Evolutionary conservation across 768 basidiomycete species (phyloP), one percentile per base, ranked within the genome.

Genomic region (Lactarius sp.): DNA sequence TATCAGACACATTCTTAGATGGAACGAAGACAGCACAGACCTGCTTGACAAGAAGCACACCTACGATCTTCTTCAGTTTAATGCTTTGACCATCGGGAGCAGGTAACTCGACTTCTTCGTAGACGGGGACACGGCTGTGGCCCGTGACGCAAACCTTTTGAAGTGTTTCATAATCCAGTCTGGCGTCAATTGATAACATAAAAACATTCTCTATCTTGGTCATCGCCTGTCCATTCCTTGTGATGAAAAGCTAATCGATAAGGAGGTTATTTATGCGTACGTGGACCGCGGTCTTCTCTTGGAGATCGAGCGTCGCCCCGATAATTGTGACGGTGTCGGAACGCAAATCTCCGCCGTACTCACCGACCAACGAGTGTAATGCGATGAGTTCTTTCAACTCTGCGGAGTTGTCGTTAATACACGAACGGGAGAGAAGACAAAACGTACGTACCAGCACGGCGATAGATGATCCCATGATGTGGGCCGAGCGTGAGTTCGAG

Each of bases 401-500:
- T 63, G 58, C 36, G 36, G 8, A 20, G 8, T 14, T 4, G 16
- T 4, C 12, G 14, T 39, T 33, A 22, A 12, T 31, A 31, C 12
- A 52, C 7, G 39, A 46, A 34, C 12, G 14, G 31, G 33, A 27
- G 18, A 31, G 10, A 47, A 20, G 37, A 31, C 1, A 6, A 14
- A 44, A 34, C 1, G 34, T 14, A 41, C 56, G 6, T 39, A 69
- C 69, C 84, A 62, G 81, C 83, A 59, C 92, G 82, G 7, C 93
- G 83, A 69, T 95, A 96, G 54, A 95, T 92, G 71, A 95, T 92
- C 27, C 94, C 94, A 70, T 94, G 91, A 73, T 94, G 91, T 0
- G 86, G 76, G 6, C 93, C 93, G 5, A 96, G 81, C 3, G 81
- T 82, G 61, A 84, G 81, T 69, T 93, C 89, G 9, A 94, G 80